Conservation (phyloP, 1,284 basidiomycete genomes). For the Retiboletus fuscus region DNA sequence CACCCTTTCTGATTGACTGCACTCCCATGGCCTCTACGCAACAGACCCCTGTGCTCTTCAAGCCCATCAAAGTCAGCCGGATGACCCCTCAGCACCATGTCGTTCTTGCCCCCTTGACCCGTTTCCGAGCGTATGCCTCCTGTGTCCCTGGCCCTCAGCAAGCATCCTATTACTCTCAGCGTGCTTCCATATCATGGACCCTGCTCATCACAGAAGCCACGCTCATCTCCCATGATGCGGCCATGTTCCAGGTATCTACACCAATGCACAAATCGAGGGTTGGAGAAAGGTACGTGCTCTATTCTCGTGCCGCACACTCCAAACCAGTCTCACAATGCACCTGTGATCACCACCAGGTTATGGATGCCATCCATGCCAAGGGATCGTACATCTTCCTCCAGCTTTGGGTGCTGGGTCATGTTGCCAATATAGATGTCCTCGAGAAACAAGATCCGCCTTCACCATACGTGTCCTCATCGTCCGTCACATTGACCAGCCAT, state of each 20-base stretch:
- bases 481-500: background rate
- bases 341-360: no score
- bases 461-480: constrained; percentile 55
- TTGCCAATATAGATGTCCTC: constrained; percentile 45
- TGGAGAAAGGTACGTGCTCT: no score
- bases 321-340: background rate
- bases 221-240: background rate
- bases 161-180: background rate
- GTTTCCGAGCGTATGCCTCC: background rate
- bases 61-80: constrained; percentile 43
- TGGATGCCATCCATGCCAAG: no score
- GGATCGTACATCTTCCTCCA: no score
- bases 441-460: constrained; percentile 35
- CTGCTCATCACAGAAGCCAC: background rate
- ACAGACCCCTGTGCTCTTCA: constrained; percentile 27
- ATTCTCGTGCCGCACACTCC: constrained; percentile 37
- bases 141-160: background rate
- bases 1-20: background rate
- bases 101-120: constrained; percentile 42
- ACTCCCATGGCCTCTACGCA: constrained; percentile 15
- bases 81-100: constrained; percentile 47
- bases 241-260: background rate
- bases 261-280: background rate
- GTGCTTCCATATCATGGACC: background rate
- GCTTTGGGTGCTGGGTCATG: constrained; percentile 27